Conservation (phyloP, 495 filamentous ascomycete species). For the Hypomontagnella monticulosa region DNA sequence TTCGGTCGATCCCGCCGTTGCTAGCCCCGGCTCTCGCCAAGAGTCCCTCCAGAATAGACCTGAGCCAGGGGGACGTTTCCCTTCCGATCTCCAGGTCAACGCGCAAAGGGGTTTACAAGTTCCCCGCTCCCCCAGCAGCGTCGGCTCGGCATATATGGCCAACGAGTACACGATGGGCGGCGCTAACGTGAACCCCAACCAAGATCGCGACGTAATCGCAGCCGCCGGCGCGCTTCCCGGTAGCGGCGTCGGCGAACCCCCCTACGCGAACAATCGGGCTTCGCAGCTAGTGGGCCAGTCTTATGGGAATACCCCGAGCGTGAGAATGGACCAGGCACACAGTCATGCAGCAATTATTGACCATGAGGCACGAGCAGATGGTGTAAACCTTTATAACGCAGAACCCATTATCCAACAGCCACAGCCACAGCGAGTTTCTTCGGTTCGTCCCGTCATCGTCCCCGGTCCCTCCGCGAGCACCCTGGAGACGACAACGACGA, state of each 20-base stretch:
- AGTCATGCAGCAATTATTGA: constrained; percentile 52
- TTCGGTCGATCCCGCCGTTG: constrained; percentile 64
- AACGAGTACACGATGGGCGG: constrained; percentile 35
- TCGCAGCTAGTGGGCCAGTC: constrained; percentile 42
- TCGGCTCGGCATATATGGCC: constrained; percentile 69
- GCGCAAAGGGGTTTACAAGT: constrained; percentile 75
- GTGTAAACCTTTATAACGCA: constrained; percentile 56
- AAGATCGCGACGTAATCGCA: constrained; percentile 66
- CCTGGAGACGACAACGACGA: constrained; percentile 22
- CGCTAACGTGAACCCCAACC: constrained; percentile 21
- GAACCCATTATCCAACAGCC: constrained; percentile 42
- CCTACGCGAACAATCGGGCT: constrained; percentile 22
- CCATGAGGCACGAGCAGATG: constrained; percentile 53
- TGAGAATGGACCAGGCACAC: constrained; percentile 47
- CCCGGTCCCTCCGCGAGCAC: constrained; percentile 29
- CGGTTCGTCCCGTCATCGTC: constrained; percentile 14
- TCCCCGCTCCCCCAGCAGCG: constrained; percentile 79
- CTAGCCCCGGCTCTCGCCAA: constrained; percentile 54
- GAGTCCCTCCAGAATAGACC: constrained; percentile 67
- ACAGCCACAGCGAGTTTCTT: neutral
- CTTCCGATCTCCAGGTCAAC: constrained; percentile 83
- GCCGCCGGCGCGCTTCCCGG: constrained; percentile 63
- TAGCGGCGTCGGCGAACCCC: constrained; percentile 49
- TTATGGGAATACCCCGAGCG: constrained; percentile 47
- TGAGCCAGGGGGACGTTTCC: constrained; percentile 88